Evolutionary conservation across 1,284 basidiomycete genomes (phyloP).

Genomic region (Schizopora paradoxa): DNA sequence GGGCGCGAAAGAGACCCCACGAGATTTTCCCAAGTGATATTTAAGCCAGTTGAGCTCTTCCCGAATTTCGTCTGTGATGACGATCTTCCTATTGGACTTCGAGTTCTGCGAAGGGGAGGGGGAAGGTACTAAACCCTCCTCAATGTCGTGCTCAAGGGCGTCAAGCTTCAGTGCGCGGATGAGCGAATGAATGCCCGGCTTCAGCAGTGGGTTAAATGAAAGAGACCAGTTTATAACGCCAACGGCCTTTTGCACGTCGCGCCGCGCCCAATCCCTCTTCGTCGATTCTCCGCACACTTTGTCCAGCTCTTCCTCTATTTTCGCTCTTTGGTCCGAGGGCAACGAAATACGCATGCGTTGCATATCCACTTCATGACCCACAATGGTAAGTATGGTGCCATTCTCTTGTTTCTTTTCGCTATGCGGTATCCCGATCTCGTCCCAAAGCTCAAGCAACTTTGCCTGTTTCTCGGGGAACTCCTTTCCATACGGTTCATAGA

Average conservation of each 20-base stretch:
- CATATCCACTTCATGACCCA: conserved; percentile 33
- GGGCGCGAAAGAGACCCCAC: conserved; percentile 7
- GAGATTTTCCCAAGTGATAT: conserved; percentile 5
- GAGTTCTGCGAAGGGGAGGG: too few species aligned
- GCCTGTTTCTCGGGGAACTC: conserved; percentile 30
- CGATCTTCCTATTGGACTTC: not conserved
- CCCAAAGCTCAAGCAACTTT: conserved; percentile 33
- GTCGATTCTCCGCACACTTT: conserved; percentile 14
- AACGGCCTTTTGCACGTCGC: conserved; percentile 23
- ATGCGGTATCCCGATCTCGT: conserved; percentile 36
- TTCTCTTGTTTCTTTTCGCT: conserved; percentile 34
- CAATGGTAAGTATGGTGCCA: conserved; percentile 29
- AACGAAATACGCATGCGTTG: conserved; percentile 29
- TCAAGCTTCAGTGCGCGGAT: conserved; percentile 6
- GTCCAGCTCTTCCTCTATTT: conserved; percentile 19
- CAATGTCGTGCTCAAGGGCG: too few species aligned
- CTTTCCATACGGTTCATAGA: conserved; percentile 29
- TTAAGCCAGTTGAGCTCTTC: conserved; percentile 10
- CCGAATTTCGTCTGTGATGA: not conserved
- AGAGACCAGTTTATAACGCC: conserved; percentile 32
- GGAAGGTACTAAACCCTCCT: too few species aligned
- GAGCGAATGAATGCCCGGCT: conserved; percentile 23
- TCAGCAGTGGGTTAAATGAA: conserved; percentile 28
- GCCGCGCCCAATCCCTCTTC: conserved; percentile 8
- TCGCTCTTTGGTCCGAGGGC: conserved; percentile 13